Percentiles rank a stretch among this genome's conserved stretches.
phyloP scores from a whole-genome alignment of 1,139 yeast species.

The Hyphopichia pseudoburtonii region DNA sequence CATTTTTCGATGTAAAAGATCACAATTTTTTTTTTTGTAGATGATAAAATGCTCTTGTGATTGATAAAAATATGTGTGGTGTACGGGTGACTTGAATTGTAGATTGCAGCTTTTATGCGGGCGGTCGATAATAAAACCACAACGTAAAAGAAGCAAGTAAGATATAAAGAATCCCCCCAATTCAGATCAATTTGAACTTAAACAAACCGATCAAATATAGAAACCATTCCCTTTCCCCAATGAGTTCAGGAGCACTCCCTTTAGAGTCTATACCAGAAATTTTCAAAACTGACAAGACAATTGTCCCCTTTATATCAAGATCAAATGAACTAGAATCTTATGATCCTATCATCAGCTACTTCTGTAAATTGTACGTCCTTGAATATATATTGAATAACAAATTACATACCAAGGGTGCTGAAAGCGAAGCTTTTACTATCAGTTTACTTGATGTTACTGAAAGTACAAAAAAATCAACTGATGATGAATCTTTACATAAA shows the following conservation, averaged over 20 bases:
- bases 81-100: no score
- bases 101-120: no score
- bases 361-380: constrained; percentile 60
- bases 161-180: no score
- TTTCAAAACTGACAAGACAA: constrained; percentile 33
- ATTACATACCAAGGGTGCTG: constrained; percentile 53
- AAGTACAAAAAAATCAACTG: constrained; percentile 33
- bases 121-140: no score
- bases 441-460: constrained; percentile 67
- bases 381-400: constrained; percentile 61
- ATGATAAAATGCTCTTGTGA: no score
- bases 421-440: constrained; percentile 58
- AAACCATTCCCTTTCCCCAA: no score
- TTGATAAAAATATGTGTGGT: no score
- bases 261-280: constrained; percentile 25
- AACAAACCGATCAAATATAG: no score
- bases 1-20: no score
- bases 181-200: no score
- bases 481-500: constrained; percentile 33
- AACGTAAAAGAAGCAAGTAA: no score
- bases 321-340: constrained; percentile 49
- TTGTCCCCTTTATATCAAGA: constrained; percentile 47
- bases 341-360: constrained; percentile 58
- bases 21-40: no score
- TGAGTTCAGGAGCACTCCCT: neutral